Evolutionary conservation across 2,329 filamentous ascomycete genomes (phyloP).

Genomic region (Pseudogymnoascus sp.): DNA sequence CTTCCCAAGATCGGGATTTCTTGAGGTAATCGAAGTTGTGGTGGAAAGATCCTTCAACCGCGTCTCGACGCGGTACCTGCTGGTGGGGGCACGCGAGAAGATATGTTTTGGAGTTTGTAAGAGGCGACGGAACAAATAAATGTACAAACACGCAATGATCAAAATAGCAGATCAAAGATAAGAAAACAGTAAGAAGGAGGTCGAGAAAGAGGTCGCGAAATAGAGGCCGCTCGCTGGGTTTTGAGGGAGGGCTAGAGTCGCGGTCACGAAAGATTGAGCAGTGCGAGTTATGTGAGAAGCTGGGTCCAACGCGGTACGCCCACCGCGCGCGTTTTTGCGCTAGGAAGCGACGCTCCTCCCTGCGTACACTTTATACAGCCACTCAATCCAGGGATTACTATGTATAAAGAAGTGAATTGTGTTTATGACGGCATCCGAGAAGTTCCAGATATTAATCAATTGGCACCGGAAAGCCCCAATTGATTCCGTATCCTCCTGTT

Average conservation of each 20-base stretch:
- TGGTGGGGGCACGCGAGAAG: constrained; percentile 3
- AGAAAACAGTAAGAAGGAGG: background rate
- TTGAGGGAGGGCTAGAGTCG: constrained; percentile 7
- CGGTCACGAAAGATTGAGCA: constrained; percentile 7
- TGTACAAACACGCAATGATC: background rate
- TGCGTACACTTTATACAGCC: constrained; percentile 4
- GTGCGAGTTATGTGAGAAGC: constrained; percentile 6
- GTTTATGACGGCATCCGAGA: background rate
- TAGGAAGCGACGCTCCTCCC: constrained; percentile 8
- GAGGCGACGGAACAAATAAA: background rate
- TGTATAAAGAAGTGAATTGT: background rate
- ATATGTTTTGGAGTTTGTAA: constrained; percentile 4
- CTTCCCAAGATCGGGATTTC: background rate
- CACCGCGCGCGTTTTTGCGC: constrained; percentile 7
- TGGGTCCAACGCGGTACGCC: constrained; percentile 8
- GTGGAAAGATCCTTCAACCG: constrained; percentile 4
- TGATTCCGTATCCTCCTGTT: background rate
- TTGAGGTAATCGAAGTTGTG: background rate
- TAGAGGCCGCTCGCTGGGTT: constrained; percentile 6
- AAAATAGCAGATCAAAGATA: background rate
- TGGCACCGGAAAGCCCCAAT: background rate
- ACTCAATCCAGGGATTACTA: background rate
- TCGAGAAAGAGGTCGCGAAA: background rate
- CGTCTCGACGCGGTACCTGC: constrained; percentile 4
- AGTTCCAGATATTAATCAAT: background rate